Percentiles rank a stretch among this genome's conserved stretches.
Evolutionary conservation across 805 yeast genomes (phyloP).

Genomic region (Hanseniaspora taiwanica): DNA sequence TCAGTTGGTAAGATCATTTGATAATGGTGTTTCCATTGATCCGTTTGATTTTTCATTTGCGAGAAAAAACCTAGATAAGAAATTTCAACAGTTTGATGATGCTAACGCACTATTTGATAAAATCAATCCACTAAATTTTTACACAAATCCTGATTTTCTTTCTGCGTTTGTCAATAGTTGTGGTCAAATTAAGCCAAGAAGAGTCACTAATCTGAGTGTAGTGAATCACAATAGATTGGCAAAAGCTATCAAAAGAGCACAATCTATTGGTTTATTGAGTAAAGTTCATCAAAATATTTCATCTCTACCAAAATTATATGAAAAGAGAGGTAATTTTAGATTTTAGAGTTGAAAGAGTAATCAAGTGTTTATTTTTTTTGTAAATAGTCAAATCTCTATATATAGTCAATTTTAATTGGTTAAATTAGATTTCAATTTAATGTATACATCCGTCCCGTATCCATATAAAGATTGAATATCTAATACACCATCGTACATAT

Average conservation of each 20-base stretch:
- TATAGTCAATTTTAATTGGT: constrained; percentile 5
- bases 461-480: constrained; percentile 62
- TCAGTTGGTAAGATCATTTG: constrained; percentile 33
- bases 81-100: constrained; percentile 16
- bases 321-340: not conserved
- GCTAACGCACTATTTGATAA: constrained; percentile 29
- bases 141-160: constrained; percentile 57
- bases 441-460: constrained; percentile 67
- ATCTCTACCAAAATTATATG: constrained; percentile 16
- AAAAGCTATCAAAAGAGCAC: constrained; percentile 67
- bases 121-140: constrained; percentile 56
- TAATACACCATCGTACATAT: constrained; percentile 51
- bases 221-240: constrained; percentile 59
- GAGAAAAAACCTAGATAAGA: constrained; percentile 37
- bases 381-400: constrained; percentile 1
- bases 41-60: constrained; percentile 70
- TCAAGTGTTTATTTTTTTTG: not conserved
- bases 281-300: constrained; percentile 53
- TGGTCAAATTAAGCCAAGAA: constrained; percentile 67
- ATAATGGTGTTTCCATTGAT: constrained; percentile 47
- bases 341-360: not conserved
- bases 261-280: constrained; percentile 69
- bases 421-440: constrained; percentile 26
- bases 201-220: constrained; percentile 51
- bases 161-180: constrained; percentile 53